phyloP scores from a whole-genome alignment of 768 basidiomycete genomes.

The Wakefieldia striispora region DNA sequence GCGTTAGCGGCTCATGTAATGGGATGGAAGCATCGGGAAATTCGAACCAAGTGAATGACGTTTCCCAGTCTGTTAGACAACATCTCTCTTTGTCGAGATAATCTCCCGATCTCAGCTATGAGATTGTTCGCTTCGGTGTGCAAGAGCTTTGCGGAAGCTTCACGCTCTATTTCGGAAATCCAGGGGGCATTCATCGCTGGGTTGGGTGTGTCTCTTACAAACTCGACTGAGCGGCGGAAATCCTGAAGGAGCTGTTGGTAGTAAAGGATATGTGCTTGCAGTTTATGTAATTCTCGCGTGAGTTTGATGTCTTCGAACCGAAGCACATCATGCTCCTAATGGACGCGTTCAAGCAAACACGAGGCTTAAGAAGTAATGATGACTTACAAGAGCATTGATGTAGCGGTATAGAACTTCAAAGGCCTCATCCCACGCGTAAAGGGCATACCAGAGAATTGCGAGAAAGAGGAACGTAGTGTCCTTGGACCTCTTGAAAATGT shows the following conservation, averaged over 20 bases:
- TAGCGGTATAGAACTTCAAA: constrained; percentile 50
- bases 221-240: constrained; percentile 50
- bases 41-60: constrained; percentile 24
- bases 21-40: not conserved
- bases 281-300: constrained; percentile 51
- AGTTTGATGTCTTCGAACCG: constrained; percentile 42
- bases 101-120: constrained; percentile 46
- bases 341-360: not conserved
- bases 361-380: not conserved
- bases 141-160: constrained; percentile 27
- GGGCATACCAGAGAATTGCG: constrained; percentile 53
- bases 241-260: constrained; percentile 54
- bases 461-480: constrained; percentile 35
- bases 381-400: constrained; percentile 45
- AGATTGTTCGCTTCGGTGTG: constrained; percentile 45
- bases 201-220: constrained; percentile 48
- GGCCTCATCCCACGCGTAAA: constrained; percentile 63
- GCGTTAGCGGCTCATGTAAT: not conserved
- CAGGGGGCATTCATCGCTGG: constrained; percentile 40
- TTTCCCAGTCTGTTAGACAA: constrained; percentile 23
- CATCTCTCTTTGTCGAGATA: constrained; percentile 33
- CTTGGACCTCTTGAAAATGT: constrained; percentile 25
- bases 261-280: constrained; percentile 54
- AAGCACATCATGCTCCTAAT: constrained; percentile 47
- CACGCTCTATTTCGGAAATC: constrained; percentile 16